These are phyloP conservation scores for Penicillium coprophilum DNA, from an alignment of 495 filamentous ascomycete species.

Conservation along the genomic window DNA sequence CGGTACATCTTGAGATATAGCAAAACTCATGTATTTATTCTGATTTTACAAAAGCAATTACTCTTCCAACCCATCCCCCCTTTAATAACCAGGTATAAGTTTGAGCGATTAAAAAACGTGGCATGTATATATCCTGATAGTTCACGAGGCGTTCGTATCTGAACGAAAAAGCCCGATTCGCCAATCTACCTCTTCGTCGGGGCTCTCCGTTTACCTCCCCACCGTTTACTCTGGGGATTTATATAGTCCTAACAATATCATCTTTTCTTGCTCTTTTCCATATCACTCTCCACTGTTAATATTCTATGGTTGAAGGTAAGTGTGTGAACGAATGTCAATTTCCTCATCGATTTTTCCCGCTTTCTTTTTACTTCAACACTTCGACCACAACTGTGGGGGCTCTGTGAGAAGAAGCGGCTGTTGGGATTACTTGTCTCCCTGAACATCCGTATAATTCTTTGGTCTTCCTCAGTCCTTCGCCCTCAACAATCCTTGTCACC, in stretches of 20 bases:
- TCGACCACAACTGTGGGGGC: neutral
- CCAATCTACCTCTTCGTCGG: slow-evolving; percentile 5
- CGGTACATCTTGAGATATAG: slow-evolving; percentile 28
- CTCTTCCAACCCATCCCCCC: neutral
- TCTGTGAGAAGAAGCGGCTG: slow-evolving; percentile 2
- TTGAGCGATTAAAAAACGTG: neutral
- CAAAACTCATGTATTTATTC: neutral
- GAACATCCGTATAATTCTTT: neutral
- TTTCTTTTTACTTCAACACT: slow-evolving; percentile 7
- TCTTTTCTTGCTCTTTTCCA: neutral
- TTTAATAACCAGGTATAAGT: neutral
- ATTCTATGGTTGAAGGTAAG: slow-evolving; percentile 23
- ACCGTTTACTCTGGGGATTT: neutral
- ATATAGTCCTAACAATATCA: neutral
- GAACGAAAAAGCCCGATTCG: slow-evolving; percentile 5
- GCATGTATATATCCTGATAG: neutral
- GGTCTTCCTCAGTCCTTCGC: neutral
- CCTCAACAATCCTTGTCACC: slow-evolving; percentile 9
- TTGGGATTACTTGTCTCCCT: neutral
- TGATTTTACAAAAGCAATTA: slow-evolving; percentile 1
- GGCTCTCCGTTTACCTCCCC: slow-evolving; percentile 2
- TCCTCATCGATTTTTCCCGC: slow-evolving; percentile 9
- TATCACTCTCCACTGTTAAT: neutral
- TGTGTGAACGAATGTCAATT: slow-evolving; percentile 13
- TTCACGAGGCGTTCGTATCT: neutral